Conservation (phyloP, 306 rosid genomes). For the Rosa chinensis region DNA sequence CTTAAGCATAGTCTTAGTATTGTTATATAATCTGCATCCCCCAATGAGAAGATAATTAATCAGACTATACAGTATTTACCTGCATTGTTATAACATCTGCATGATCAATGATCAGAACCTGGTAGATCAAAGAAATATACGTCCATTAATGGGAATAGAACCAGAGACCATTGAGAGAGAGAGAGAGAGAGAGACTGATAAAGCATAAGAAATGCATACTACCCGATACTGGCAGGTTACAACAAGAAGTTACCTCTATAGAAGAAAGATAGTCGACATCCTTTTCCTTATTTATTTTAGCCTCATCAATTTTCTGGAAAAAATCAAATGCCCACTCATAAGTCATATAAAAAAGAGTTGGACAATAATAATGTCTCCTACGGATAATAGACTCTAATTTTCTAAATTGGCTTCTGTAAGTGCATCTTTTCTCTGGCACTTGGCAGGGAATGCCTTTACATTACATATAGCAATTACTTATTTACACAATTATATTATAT, state of each 20-base stretch:
- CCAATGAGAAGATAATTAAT: constrained; percentile 12
- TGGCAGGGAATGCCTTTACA: neutral
- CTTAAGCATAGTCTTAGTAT: neutral
- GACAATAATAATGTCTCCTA: neutral
- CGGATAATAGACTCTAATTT: neutral
- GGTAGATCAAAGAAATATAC: constrained; percentile 32
- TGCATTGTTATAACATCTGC: constrained; percentile 94
- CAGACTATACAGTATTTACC: constrained; percentile 41
- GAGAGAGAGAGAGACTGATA: neutral
- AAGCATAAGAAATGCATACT: constrained; percentile 18
- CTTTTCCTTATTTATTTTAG: constrained; percentile 63
- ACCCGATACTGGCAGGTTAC: constrained; percentile 16
- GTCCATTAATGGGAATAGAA: constrained; percentile 11
- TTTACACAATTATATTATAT: neutral
- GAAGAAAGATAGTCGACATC: constrained; percentile 94
- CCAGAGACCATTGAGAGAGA: neutral
- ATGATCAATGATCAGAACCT: constrained; percentile 89
- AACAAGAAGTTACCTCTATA: constrained; percentile 62
- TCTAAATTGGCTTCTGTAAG: neutral
- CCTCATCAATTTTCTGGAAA: constrained; percentile 78
- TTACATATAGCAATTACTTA: neutral
- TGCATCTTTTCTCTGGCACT: neutral
- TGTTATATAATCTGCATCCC: neutral
- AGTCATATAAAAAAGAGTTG: constrained; percentile 3
- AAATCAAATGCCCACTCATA: constrained; percentile 24